Conservation (phyloP, 208 protist species). For the Leishmania amazonensis region DNA sequence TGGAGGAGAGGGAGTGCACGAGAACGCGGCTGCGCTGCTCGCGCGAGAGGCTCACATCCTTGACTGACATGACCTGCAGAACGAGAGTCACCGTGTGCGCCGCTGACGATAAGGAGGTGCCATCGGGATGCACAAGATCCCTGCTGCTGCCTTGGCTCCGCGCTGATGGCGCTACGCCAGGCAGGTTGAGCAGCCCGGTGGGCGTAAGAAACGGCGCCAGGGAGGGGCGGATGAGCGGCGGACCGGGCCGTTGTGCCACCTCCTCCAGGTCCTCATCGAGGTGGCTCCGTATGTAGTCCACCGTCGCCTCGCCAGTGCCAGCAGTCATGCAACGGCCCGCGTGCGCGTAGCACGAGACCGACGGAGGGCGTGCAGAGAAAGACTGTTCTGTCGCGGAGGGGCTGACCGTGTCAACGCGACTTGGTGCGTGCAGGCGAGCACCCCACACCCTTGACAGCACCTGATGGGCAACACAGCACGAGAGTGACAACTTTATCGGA, state of each 20-base stretch:
- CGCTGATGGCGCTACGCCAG: not conserved
- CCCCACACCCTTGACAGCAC: not conserved
- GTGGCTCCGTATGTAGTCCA: constrained; percentile 39
- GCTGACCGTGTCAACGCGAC: not conserved
- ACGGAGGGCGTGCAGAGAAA: not conserved
- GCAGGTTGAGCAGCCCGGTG: constrained; percentile 13
- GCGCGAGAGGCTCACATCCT: constrained; percentile 59
- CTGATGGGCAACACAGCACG: not conserved
- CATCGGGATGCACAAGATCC: not conserved
- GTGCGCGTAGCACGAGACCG: not conserved
- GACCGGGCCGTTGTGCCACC: constrained; percentile 28
- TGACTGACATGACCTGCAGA: constrained; percentile 64
- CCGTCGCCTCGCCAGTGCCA: constrained; percentile 28
- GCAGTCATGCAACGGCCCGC: not conserved
- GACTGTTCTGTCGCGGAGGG: not conserved
- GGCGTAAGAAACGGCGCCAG: constrained; percentile 20
- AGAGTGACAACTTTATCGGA: not conserved
- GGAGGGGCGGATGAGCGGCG: constrained; percentile 19
- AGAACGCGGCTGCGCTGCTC: constrained; percentile 55
- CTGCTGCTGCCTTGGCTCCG: not conserved
- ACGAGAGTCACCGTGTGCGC: constrained; percentile 19
- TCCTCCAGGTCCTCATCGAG: constrained; percentile 55
- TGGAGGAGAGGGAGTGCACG: constrained; percentile 13
- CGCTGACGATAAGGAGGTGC: not conserved
- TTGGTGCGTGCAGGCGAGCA: not conserved